Evolutionary conservation across 306 rosid genomes (phyloP), one percentile per base, ranked within the genome.

Genomic region (Hippophae gyantsensis): DNA sequence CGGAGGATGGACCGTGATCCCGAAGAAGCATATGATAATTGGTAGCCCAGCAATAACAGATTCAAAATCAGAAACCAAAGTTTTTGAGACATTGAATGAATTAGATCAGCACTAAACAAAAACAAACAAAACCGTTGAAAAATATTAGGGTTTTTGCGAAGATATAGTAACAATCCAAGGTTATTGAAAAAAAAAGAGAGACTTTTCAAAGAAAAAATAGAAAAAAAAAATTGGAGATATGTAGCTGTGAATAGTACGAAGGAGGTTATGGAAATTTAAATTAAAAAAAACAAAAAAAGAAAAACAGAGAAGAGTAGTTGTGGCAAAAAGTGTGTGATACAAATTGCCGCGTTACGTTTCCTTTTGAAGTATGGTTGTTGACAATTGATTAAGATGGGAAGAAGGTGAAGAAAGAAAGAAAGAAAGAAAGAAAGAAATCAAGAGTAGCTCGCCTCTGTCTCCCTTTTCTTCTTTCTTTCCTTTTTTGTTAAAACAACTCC

Each of bases 1-100:
- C 87, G 69, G 23, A 90, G 97, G 60, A 90, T 78, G 71, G 86
- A 83, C n/a, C 77, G 85, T 43, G 94, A 77, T 12, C 83, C 84
- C 38, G 42, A 14, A 10, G 68, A 72, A 47, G 65, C 69, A 46
- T 65, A 12, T 5, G 81, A 65, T 26, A 78, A 76, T 11, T 67
- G 61, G 41, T 57, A 64, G 62, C 72, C 65, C 60, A 78, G 48
- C 51, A 57, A 76, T 62, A 78, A 56, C 54, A 76, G 55, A 65
- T 71, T 69, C 63, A 81, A 66, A 64, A 74, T 50, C 60, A 83
- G 61, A 69, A 67, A 70, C 77, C 70, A 5, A 63, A 71, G 74
- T 67, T 58, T 44, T 62, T 48, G 68, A 70, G 79, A 64, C 75
- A 85, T 81, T 69, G 72, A 66, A 57, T 48, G 9, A 10, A 48